Percentiles rank a stretch among this genome's conserved stretches.
Evolutionary conservation across 768 basidiomycete species (phyloP).

Genomic region (Boletales sp.): DNA sequence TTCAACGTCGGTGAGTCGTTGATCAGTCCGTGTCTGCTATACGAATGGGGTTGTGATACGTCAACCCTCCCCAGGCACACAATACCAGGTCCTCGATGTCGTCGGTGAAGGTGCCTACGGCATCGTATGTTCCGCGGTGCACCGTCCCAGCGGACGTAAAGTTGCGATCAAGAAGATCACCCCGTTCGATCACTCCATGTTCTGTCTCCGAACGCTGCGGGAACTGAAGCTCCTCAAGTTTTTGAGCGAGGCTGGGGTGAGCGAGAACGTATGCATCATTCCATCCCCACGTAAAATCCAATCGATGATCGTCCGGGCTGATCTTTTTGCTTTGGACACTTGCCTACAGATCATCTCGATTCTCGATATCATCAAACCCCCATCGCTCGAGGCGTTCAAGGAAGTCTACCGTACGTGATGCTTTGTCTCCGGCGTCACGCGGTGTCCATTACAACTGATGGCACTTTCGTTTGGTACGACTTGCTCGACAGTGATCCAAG

Average conservation of each 20-base stretch:
- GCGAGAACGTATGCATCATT: constrained; percentile 64
- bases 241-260: constrained; percentile 82
- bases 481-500: constrained; percentile 66
- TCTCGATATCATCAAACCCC: constrained; percentile 82
- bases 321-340: constrained; percentile 2
- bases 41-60: neutral
- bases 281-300: neutral
- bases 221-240: constrained; percentile 84
- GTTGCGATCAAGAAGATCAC: constrained; percentile 98
- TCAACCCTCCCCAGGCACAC: constrained; percentile 46
- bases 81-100: constrained; percentile 83
- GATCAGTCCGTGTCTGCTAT: neutral
- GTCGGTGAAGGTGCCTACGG: constrained; percentile 93
- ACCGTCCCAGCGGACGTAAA: constrained; percentile 80
- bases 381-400: constrained; percentile 77
- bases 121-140: constrained; percentile 91
- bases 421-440: neutral
- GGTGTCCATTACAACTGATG: constrained; percentile 1
- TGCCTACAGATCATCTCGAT: constrained; percentile 75
- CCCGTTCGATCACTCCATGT: constrained; percentile 95
- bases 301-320: neutral
- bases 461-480: neutral
- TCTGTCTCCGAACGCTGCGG: constrained; percentile 85
- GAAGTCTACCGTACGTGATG: constrained; percentile 69
- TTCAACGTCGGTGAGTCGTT: constrained; percentile 72